phyloP scores from a whole-genome alignment of 2,329 filamentous ascomycete species.

The Claviceps africana region DNA sequence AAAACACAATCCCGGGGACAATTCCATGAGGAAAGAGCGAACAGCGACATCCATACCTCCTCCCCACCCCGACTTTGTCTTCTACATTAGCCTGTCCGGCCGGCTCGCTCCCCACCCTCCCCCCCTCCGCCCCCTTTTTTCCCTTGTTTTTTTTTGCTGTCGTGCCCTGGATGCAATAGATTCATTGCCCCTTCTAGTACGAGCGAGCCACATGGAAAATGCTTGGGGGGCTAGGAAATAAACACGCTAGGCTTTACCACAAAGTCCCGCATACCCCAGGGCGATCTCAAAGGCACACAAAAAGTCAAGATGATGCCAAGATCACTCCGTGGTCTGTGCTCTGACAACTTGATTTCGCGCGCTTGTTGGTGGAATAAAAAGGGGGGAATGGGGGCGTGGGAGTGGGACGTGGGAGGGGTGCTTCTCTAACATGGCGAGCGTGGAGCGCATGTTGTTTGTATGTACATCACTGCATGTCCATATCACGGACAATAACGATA shows the following conservation, averaged over 20 bases:
- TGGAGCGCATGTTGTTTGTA: no score
- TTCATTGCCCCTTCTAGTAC: background rate
- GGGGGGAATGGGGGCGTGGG: background rate
- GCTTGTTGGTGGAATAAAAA: background rate
- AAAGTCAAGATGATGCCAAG: background rate
- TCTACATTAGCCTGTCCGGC: background rate
- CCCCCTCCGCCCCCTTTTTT: background rate
- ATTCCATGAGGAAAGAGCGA: background rate
- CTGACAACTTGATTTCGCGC: background rate
- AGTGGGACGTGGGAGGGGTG: no score
- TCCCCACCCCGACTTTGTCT: background rate
- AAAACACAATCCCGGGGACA: background rate
- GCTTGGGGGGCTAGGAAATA: background rate
- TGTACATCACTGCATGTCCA: no score
- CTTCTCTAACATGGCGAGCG: no score
- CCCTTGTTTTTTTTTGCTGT: background rate
- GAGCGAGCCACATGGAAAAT: background rate
- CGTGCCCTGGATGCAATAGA: background rate
- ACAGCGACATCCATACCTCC: background rate
- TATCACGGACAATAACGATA: no score
- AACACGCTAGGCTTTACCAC: background rate
- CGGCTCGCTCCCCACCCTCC: background rate
- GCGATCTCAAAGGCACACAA: background rate
- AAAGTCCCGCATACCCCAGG: background rate
- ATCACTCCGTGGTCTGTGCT: background rate